These are phyloP conservation scores for Phialophora macrospora DNA, from an alignment of 2,329 filamentous ascomycete genomes.

Conservation along the genomic window DNA sequence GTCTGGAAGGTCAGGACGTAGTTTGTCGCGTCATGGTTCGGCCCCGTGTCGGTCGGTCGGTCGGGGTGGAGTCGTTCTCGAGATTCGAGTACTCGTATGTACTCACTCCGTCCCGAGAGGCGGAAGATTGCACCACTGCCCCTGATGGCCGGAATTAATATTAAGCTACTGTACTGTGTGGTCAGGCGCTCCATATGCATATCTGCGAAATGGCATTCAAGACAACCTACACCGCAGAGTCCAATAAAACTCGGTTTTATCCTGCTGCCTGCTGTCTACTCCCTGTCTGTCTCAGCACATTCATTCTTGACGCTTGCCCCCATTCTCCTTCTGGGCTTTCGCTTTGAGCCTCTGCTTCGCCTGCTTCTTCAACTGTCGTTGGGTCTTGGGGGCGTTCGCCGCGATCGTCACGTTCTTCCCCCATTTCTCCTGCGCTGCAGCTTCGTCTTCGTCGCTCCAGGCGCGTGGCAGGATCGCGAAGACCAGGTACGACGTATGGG, in stretches of 20 bases:
- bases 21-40: too few relatives aligned
- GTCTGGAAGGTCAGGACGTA: too few relatives aligned
- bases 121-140: too few relatives aligned
- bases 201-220: neutral
- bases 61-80: too few relatives aligned
- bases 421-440: constrained; percentile 67
- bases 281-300: neutral
- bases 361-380: constrained; percentile 39
- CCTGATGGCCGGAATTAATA: too few relatives aligned
- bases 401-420: constrained; percentile 29
- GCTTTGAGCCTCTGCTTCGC: constrained; percentile 33
- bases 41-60: too few relatives aligned
- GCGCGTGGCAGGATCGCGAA: constrained; percentile 88
- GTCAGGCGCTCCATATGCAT: neutral
- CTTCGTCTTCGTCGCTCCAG: constrained; percentile 84
- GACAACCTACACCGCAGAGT: neutral
- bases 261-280: neutral
- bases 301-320: constrained; percentile 3
- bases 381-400: constrained; percentile 34
- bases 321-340: constrained; percentile 22
- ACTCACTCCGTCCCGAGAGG: too few relatives aligned
- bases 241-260: neutral
- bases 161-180: too few relatives aligned
- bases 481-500: constrained; percentile 94
- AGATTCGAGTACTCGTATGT: too few relatives aligned